Evolutionary conservation across 306 rosid genomes (phyloP).

Genomic region (Lupinus albus): DNA sequence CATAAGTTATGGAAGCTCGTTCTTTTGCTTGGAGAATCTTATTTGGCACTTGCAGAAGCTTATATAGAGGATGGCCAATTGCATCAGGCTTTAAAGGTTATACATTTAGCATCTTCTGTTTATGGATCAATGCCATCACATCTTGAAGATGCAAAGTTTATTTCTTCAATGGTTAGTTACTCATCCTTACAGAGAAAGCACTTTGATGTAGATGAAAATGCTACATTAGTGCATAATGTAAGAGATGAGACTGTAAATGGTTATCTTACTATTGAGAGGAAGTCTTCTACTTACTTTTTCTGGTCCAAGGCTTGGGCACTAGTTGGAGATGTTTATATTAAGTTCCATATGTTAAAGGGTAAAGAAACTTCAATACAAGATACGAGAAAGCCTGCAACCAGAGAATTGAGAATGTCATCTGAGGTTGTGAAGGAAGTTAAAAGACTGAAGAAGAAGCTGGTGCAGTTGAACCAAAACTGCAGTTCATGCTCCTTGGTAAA

Average conservation of each 20-base stretch:
- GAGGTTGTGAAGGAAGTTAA: constrained; percentile 96
- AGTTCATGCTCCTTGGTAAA: constrained; percentile 85
- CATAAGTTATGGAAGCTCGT: constrained; percentile 92
- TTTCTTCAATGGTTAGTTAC: constrained; percentile 79
- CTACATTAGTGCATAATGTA: constrained; percentile 43
- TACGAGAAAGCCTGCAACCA: constrained; percentile 55
- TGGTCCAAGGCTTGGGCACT: constrained; percentile 96
- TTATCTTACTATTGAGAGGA: constrained; percentile 57
- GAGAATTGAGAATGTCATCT: constrained; percentile 78
- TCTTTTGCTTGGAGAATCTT: constrained; percentile 95
- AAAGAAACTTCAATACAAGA: constrained; percentile 51
- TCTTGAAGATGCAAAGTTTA: constrained; percentile 78
- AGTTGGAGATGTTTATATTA: constrained; percentile 87
- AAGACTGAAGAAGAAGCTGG: constrained; percentile 87
- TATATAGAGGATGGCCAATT: constrained; percentile 82
- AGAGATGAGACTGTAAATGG: constrained; percentile 49
- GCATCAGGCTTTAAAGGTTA: constrained; percentile 82
- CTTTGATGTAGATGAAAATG: constrained; percentile 47
- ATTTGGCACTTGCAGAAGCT: constrained; percentile 92
- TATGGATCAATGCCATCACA: constrained; percentile 98
- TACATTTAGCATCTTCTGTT: constrained; percentile 84
- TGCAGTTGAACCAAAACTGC: constrained; percentile 69
- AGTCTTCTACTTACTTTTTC: constrained; percentile 74
- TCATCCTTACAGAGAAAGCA: constrained; percentile 49
- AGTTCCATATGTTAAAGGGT: constrained; percentile 61